Base-by-base conservation (phyloP, 1,284 basidiomycete species). In the Cerioporus squamosus region DNA sequence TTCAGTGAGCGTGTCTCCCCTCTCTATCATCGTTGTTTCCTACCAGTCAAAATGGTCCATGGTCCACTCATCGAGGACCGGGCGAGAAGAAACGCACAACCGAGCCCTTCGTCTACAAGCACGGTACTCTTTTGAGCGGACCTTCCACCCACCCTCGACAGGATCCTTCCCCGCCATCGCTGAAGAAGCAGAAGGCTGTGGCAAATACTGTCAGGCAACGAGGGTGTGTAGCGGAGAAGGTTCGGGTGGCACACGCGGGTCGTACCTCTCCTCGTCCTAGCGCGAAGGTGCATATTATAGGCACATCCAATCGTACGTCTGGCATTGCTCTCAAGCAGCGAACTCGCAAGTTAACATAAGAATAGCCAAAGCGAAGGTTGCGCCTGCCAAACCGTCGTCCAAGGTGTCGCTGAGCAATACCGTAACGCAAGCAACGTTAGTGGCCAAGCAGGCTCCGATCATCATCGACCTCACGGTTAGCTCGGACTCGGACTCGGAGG, bases 401-500 rank as follows among this genome's bases (percentile, higher is more conserved):
- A 51, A 55, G 29, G 29, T 46, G 17, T 31, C 57, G 44, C 43
- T 22, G 38, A 57, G 38, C 42, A 55, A 43, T 39, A 5, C 29
- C 15, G 43, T 29, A 43, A 56, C 18, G 14, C 44, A 45, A 43
- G 18, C 22, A 9, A 29, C 10, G 4, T 52, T 48, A 57, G 38
- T 55, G 45, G 57, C 29, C 50, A 47, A 57, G 45, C 44, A 56
- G 23, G 42, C 57, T 1, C 59, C 62, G n/a, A 50, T 64, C n/a
- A 44, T 63, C 26, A 67, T 70, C 38, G 70, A 71, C 59, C 64
- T 71, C n/a, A 71, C 69, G 22, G 18, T 63, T 14, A 61, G 59
- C 45, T 59, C 65, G 14, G 68, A 66, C 33, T 63, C 61, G 18
- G 66, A 65, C 18, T 63, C 61, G 18, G 66, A 65, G 15, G 59